Percentiles rank a stretch among this genome's conserved stretches.
Conservation (phyloP, 148 eudicot species). For the Spergularia marina region DNA sequence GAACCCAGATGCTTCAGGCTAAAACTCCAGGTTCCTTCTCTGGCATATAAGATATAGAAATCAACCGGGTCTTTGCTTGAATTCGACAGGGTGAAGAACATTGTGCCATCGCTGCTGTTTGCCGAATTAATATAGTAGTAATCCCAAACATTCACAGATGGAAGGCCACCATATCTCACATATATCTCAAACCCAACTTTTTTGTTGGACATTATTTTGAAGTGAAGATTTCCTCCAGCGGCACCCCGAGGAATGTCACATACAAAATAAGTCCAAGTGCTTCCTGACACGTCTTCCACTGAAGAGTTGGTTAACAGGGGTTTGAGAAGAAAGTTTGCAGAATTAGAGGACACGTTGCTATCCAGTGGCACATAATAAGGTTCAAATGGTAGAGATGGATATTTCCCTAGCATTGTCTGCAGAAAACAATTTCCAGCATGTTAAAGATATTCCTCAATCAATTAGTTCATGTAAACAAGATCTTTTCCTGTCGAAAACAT, state of each 20-base stretch:
- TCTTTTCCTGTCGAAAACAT: not conserved
- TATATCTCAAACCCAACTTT: slow-evolving; percentile 55
- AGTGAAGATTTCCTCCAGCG: slow-evolving; percentile 71
- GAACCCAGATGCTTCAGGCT: slow-evolving; percentile 52
- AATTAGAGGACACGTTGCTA: slow-evolving; percentile 34
- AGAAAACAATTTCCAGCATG: slow-evolving; percentile 40
- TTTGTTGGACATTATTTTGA: slow-evolving; percentile 45
- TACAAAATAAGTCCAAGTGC: slow-evolving; percentile 71
- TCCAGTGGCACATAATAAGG: slow-evolving; percentile 61
- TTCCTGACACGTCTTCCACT: slow-evolving; percentile 22
- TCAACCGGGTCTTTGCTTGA: slow-evolving; percentile 53
- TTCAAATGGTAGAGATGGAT: slow-evolving; percentile 60
- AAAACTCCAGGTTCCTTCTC: slow-evolving; percentile 81
- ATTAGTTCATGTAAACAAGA: not conserved
- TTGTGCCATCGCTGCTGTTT: slow-evolving; percentile 65
- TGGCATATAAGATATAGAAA: slow-evolving; percentile 65
- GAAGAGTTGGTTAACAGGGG: slow-evolving; percentile 68
- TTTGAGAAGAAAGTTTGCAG: slow-evolving; percentile 62
- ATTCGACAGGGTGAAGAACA: slow-evolving; percentile 62
- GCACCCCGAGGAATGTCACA: slow-evolving; percentile 79
- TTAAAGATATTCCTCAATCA: slow-evolving; percentile 36
- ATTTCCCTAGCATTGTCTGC: slow-evolving; percentile 76
- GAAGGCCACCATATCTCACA: slow-evolving; percentile 73
- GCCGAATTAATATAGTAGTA: slow-evolving; percentile 60
- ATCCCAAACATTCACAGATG: slow-evolving; percentile 62